These are phyloP conservation scores for Cryptosporidium sp. DNA, from an alignment of 169 alveolate species.

Conservation along the genomic window DNA sequence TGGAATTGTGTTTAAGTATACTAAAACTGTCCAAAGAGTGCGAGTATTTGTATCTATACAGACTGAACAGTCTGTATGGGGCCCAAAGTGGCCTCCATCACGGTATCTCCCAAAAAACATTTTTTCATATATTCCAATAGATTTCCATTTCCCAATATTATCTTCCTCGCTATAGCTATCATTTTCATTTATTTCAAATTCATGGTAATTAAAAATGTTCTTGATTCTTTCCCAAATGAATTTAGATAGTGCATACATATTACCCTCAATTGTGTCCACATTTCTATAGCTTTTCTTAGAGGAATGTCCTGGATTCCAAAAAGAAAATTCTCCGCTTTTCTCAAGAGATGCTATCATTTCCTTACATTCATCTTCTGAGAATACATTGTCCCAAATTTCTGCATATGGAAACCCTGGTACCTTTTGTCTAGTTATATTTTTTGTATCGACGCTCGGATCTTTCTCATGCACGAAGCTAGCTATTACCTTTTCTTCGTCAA, in stretches of 20 bases:
- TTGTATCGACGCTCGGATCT: conserved; percentile 12
- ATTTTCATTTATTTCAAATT: conserved; percentile 24
- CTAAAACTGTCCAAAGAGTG: conserved; percentile 78
- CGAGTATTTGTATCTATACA: conserved; percentile 79
- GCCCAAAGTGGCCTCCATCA: conserved; percentile 83
- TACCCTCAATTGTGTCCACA: conserved; percentile 67
- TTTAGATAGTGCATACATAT: conserved; percentile 28
- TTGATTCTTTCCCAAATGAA: conserved; percentile 66
- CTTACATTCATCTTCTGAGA: conserved; percentile 62
- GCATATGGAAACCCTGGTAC: conserved; percentile 45
- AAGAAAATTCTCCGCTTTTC: conserved; percentile 53
- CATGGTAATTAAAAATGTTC: conserved; percentile 13
- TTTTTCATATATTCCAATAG: conserved; percentile 42
- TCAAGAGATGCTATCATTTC: conserved; percentile 28
- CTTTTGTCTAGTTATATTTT: conserved; percentile 2
- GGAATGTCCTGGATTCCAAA: conserved; percentile 55
- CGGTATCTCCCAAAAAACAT: conserved; percentile 77
- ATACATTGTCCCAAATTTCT: conserved; percentile 51
- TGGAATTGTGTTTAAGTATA: conserved; percentile 77
- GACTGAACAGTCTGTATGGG: conserved; percentile 83
- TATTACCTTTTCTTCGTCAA: conserved; percentile 29
- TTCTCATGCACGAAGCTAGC: conserved; percentile 30
- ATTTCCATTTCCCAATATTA: conserved; percentile 61
- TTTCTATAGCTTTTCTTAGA: conserved; percentile 32
- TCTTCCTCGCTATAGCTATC: conserved; percentile 47